phyloP scores from a whole-genome alignment of 257 asterid genomes.

The Leptodermis oblonga region DNA sequence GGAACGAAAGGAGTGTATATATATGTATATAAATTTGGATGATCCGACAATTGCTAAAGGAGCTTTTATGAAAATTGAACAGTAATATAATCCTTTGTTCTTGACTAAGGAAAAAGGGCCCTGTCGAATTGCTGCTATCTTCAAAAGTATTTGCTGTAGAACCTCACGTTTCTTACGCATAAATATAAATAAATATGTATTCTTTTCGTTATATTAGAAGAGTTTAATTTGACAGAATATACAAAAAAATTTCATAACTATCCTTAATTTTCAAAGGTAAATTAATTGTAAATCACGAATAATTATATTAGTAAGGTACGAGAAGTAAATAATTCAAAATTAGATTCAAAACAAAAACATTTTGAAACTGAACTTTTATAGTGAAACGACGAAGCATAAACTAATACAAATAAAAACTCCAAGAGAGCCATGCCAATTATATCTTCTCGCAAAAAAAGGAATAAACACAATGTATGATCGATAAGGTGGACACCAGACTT shows the following conservation, averaged over 20 bases:
- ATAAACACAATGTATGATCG: background rate
- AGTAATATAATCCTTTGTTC: background rate
- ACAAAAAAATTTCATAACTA: background rate
- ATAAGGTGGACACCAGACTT: conserved; percentile 7
- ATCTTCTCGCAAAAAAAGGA: background rate
- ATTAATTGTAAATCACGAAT: background rate
- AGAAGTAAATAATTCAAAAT: too few species aligned
- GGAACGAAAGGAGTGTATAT: too few species aligned
- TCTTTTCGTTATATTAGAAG: too few species aligned
- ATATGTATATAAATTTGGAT: too few species aligned
- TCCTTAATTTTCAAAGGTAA: background rate
- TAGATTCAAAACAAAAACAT: too few species aligned
- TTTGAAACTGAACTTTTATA: too few species aligned
- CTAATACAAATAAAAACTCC: background rate
- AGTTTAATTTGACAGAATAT: too few species aligned
- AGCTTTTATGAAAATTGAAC: conserved; percentile 2
- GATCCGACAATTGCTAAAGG: background rate
- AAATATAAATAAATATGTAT: too few species aligned
- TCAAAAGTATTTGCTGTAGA: background rate
- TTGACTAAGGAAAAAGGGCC: conserved; percentile 6
- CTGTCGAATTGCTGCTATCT: background rate
- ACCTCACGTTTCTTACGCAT: too few species aligned
- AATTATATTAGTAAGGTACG: background rate
- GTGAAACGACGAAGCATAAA: too few species aligned
- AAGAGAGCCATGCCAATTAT: background rate